phyloP scores from a whole-genome alignment of 176 grass and related monocot genomes.

The Triticum dicoccoides region DNA sequence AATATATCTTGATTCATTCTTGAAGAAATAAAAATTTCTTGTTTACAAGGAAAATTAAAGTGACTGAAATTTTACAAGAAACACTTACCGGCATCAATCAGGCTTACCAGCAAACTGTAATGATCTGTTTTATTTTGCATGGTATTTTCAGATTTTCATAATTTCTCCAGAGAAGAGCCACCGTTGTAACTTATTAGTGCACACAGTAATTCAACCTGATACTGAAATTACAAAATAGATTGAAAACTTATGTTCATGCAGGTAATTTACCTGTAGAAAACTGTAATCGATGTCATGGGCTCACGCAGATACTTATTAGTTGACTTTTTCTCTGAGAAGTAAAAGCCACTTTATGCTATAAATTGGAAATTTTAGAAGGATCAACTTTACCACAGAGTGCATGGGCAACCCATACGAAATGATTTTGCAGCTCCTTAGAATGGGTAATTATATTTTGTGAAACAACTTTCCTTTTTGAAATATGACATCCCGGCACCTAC shows the following conservation, averaged over 20 bases:
- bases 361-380: conserved; percentile 15
- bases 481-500: conserved; percentile 33
- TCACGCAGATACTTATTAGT: neutral
- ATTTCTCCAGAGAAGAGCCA: neutral
- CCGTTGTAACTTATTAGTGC: neutral
- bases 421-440: conserved; percentile 15
- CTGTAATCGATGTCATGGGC: neutral
- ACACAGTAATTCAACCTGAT: conserved; percentile 4
- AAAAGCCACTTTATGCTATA: conserved; percentile 15
- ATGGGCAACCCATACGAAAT: neutral
- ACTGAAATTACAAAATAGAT: neutral
- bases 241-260: neutral
- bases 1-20: conserved; percentile 27
- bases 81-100: neutral
- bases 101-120: neutral
- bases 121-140: conserved; percentile 2
- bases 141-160: neutral
- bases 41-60: neutral
- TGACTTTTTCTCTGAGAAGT: conserved; percentile 17
- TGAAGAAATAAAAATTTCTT: neutral
- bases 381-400: conserved; percentile 10
- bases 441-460: conserved; percentile 10
- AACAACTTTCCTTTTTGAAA: conserved; percentile 7
- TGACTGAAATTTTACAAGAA: neutral
- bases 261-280: neutral